These are phyloP conservation scores for Podila epicladia DNA, from an alignment of 192 early-diverging fungal species.

Conservation along the genomic window DNA sequence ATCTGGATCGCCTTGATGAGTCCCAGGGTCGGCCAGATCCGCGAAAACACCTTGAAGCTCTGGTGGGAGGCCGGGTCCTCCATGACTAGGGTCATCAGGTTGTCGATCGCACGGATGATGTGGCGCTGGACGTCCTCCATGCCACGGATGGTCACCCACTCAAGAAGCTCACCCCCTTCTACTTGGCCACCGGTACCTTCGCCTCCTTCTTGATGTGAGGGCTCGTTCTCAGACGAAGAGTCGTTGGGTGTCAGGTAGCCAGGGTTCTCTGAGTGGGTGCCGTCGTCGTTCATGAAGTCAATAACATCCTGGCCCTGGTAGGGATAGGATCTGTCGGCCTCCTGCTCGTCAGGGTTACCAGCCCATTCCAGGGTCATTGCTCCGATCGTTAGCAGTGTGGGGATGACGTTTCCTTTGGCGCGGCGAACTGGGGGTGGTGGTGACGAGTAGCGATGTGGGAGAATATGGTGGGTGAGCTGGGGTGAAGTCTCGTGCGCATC, in stretches of 20 bases:
- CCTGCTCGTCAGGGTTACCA: not conserved
- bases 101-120: constrained; percentile 65
- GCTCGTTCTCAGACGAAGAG: constrained; percentile 13
- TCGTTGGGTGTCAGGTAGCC: constrained; percentile 20
- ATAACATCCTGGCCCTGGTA: constrained; percentile 21
- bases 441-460: constrained; percentile 22
- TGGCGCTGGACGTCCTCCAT: constrained; percentile 63
- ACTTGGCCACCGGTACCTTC: not conserved
- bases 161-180: not conserved
- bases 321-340: not conserved
- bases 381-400: constrained; percentile 31
- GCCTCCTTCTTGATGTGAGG: not conserved
- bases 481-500: constrained; percentile 1
- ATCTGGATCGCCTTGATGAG: constrained; percentile 53
- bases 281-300: constrained; percentile 48
- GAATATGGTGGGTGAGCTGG: not conserved
- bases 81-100: constrained; percentile 50
- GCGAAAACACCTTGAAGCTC: constrained; percentile 43
- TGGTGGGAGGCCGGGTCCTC: constrained; percentile 28
- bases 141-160: constrained; percentile 48
- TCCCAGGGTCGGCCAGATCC: constrained; percentile 37
- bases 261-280: not conserved
- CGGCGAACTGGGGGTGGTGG: constrained; percentile 26
- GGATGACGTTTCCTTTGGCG: constrained; percentile 41
- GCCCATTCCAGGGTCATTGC: constrained; percentile 24